Evolutionary conservation across 129 eudicot species (phyloP).

Genomic region (Arctium minus): DNA sequence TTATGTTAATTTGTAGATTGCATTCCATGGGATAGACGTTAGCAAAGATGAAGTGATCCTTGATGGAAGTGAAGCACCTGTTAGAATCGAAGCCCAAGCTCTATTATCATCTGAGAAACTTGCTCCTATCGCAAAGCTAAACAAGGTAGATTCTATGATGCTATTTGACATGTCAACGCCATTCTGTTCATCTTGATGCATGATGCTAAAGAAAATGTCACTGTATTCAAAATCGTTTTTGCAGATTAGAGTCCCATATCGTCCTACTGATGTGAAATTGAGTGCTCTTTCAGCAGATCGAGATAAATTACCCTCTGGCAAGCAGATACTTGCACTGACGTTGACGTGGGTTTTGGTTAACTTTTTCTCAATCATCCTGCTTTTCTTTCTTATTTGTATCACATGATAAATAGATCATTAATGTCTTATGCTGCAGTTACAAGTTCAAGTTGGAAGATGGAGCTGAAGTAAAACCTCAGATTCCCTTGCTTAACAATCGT

Average conservation of each 20-base stretch:
- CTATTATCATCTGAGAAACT: constrained; percentile 85
- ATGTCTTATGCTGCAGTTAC: constrained; percentile 58
- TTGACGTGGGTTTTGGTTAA: constrained; percentile 65
- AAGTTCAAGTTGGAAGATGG: constrained; percentile 87
- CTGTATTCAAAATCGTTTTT: not conserved
- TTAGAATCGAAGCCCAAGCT: constrained; percentile 77
- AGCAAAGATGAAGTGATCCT: constrained; percentile 72
- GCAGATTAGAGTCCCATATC: constrained; percentile 87
- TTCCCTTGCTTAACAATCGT: constrained; percentile 93
- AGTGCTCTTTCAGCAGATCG: constrained; percentile 75
- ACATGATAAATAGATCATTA: not conserved
- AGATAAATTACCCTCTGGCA: constrained; percentile 91
- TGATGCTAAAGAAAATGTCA: not conserved
- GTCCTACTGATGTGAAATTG: constrained; percentile 73
- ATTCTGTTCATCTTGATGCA: not conserved
- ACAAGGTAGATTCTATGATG: constrained; percentile 54
- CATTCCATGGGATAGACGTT: constrained; percentile 79
- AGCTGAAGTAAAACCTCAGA: constrained; percentile 76
- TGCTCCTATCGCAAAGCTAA: constrained; percentile 68
- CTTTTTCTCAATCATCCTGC: not conserved
- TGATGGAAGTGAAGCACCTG: constrained; percentile 98
- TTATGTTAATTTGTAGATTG: constrained; percentile 45
- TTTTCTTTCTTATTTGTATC: not conserved
- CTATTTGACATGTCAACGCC: not conserved
- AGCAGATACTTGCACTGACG: constrained; percentile 84